A percentile compares a stretch with the other conserved stretches of the same genome.
phyloP scores from a whole-genome alignment of 1,284 basidiomycete genomes.

The Papiliotrema flavescens region DNA sequence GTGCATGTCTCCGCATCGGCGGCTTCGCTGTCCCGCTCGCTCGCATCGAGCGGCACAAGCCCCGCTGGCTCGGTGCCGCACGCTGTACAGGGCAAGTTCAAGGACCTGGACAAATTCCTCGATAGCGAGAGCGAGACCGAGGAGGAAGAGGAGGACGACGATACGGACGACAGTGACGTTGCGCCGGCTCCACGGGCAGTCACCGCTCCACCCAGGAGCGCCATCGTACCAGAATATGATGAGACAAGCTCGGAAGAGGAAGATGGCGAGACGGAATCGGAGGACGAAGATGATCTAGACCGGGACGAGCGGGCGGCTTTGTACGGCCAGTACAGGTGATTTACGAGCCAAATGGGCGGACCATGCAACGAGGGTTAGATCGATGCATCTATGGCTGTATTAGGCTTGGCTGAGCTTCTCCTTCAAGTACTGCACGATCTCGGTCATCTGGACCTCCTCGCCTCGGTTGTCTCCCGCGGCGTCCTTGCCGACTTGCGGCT shows the following conservation, averaged over 20 bases:
- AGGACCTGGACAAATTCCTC: conserved; percentile 48
- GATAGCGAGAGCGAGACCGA: conserved; percentile 40
- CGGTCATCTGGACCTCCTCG: conserved; percentile 63
- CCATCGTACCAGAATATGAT: conserved; percentile 37
- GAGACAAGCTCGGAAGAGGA: conserved; percentile 19
- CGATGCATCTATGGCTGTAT: neutral
- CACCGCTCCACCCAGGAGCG: conserved; percentile 23
- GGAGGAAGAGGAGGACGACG: conserved; percentile 30
- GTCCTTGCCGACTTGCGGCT: conserved; percentile 80
- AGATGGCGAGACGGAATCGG: conserved; percentile 12
- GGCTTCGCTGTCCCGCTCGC: conserved; percentile 4
- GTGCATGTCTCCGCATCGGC: conserved; percentile 12
- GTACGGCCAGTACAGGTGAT: conserved; percentile 7
- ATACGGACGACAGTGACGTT: conserved; percentile 19
- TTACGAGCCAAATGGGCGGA: neutral
- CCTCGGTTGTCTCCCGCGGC: conserved; percentile 64
- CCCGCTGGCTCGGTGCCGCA: conserved; percentile 21
- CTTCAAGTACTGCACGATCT: conserved; percentile 65
- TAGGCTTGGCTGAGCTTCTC: conserved; percentile 22
- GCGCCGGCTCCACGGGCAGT: conserved; percentile 9
- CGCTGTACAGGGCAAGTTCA: conserved; percentile 27
- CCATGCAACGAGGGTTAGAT: neutral
- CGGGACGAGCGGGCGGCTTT: conserved; percentile 4
- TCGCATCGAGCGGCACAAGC: conserved; percentile 13
- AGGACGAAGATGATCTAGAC: conserved; percentile 15